Evolutionary conservation across 2,329 filamentous ascomycete genomes (phyloP).

Genomic region (Monilinia fructicola): DNA sequence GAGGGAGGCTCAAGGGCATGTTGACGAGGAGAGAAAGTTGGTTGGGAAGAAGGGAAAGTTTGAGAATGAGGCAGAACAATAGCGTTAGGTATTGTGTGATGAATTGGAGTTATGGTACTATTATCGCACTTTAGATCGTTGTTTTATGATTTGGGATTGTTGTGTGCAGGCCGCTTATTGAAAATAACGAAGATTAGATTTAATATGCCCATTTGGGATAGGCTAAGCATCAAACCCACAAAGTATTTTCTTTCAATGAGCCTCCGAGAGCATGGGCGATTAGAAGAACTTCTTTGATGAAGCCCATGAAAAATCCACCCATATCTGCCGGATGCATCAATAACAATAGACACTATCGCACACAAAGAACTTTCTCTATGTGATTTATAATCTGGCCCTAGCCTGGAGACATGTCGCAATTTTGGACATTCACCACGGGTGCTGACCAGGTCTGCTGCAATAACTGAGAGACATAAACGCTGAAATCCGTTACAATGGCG

Average conservation of each 20-base stretch:
- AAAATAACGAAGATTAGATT: background rate
- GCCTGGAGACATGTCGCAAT: background rate
- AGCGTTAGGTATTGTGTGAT: background rate
- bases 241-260: background rate
- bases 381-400: background rate
- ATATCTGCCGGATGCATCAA: conserved; percentile 6
- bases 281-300: background rate
- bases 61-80: background rate
- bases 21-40: conserved; percentile 18
- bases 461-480: background rate
- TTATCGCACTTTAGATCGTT: background rate
- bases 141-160: background rate
- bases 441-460: background rate
- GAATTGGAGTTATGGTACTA: background rate
- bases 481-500: background rate
- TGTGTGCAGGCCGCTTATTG: background rate
- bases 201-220: background rate
- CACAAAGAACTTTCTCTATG: conserved; percentile 1
- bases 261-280: too few relatives aligned
- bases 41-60: background rate
- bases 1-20: conserved; percentile 22
- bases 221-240: background rate
- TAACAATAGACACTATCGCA: background rate
- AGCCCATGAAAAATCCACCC: background rate
- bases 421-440: background rate